Conservation (phyloP, 2,329 filamentous ascomycete species). For the Verticillium klebahnii region DNA sequence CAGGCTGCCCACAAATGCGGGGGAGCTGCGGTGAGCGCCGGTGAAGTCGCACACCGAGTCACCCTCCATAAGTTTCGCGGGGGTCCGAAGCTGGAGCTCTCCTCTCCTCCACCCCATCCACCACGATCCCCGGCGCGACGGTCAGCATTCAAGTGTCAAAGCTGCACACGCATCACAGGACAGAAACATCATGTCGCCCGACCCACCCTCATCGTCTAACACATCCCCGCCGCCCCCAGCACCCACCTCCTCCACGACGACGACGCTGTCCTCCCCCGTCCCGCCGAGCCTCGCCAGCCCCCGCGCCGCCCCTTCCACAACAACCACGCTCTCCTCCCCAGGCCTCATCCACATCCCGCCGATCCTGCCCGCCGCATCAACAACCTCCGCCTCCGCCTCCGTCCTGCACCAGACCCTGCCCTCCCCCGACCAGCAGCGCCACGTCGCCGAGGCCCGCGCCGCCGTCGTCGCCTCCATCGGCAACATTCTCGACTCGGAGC, state of each 20-base stretch:
- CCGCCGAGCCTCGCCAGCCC: constrained; percentile 10
- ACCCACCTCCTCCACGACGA: constrained; percentile 4
- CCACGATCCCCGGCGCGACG: background rate
- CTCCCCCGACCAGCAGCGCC: constrained; percentile 34
- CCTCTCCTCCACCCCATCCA: background rate
- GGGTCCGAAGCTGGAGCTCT: background rate
- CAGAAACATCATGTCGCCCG: constrained; percentile 7
- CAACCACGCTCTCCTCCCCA: constrained; percentile 10
- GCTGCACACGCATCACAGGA: background rate
- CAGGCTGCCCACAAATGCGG: background rate
- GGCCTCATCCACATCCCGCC: background rate
- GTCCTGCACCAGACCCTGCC: background rate
- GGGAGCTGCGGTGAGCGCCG: background rate
- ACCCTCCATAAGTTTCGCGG: background rate
- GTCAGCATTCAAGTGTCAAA: background rate
- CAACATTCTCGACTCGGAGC: constrained; percentile 64
- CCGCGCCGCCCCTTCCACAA: constrained; percentile 6
- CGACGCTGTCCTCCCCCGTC: constrained; percentile 2
- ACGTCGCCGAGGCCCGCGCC: constrained; percentile 51
- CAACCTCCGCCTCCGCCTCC: background rate
- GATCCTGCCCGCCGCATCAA: background rate
- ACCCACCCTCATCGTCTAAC: constrained; percentile 3
- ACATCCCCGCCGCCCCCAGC: constrained; percentile 3
- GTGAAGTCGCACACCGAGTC: background rate
- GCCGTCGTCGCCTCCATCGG: constrained; percentile 61